Percentiles rank a stretch among this genome's conserved stretches.
Evolutionary conservation across 2,329 filamentous ascomycete species (phyloP).

Genomic region (Periconia sp.): DNA sequence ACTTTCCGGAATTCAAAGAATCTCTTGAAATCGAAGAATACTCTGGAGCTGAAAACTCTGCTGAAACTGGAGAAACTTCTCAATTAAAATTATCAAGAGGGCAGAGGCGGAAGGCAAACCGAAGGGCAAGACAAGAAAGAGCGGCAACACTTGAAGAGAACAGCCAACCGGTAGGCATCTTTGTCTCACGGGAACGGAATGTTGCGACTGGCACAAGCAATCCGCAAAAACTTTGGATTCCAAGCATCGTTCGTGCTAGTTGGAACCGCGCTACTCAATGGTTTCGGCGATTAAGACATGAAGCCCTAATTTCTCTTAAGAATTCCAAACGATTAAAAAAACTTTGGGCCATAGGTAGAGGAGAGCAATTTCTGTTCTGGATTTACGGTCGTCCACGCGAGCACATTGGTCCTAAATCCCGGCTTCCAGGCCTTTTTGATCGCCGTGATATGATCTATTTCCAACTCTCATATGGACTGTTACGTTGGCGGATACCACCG

Average conservation of each 20-base stretch:
- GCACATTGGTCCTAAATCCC: conserved; percentile 19
- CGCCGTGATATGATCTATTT: conserved; percentile 19
- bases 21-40: too few relatives aligned
- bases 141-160: neutral
- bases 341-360: neutral
- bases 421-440: conserved; percentile 19
- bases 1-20: too few relatives aligned
- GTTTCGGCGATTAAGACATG: neutral
- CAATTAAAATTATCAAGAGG: too few relatives aligned
- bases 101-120: too few relatives aligned
- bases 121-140: too few relatives aligned
- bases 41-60: too few relatives aligned
- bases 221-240: neutral
- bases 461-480: conserved; percentile 8
- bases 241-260: neutral
- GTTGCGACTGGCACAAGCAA: neutral
- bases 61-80: too few relatives aligned
- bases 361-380: conserved; percentile 2
- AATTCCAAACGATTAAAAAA: neutral
- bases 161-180: neutral
- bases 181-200: neutral
- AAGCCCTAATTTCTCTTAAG: too few relatives aligned
- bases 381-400: conserved; percentile 2
- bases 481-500: conserved; percentile 8
- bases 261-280: neutral